Conservation (phyloP, 257 asterid species). For the Solanum pinnatisectum region DNA sequence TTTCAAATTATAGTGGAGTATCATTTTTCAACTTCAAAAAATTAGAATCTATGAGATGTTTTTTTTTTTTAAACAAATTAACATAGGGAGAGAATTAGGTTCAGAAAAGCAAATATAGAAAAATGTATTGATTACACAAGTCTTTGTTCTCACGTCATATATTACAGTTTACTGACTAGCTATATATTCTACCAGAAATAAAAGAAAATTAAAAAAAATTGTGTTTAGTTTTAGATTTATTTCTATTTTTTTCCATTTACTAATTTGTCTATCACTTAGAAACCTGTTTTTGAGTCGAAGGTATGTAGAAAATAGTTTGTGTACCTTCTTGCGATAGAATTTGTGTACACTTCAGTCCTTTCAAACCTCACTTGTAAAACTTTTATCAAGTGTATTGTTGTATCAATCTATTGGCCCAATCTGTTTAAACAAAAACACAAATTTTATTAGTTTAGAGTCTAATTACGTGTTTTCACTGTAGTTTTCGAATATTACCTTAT, state of each 20-base stretch:
- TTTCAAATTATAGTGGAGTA: no score
- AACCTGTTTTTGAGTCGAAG: no score
- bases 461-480: background rate
- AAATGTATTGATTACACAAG: background rate
- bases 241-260: no score
- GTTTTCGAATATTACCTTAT: background rate
- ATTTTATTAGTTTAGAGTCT: no score
- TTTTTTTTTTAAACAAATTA: background rate
- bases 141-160: background rate
- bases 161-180: background rate
- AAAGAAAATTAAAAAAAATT: no score
- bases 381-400: background rate
- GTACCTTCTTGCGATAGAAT: background rate
- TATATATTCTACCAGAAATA: background rate
- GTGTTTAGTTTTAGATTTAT: background rate
- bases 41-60: no score
- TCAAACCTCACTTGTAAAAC: accelerated
- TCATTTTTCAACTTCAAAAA: no score
- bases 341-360: accelerated
- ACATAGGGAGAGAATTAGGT: background rate
- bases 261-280: no score
- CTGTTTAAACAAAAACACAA: no score
- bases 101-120: background rate
- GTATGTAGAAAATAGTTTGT: no score
- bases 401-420: no score